phyloP scores from a whole-genome alignment of 441 rosid species.

The Brassica balearica region DNA sequence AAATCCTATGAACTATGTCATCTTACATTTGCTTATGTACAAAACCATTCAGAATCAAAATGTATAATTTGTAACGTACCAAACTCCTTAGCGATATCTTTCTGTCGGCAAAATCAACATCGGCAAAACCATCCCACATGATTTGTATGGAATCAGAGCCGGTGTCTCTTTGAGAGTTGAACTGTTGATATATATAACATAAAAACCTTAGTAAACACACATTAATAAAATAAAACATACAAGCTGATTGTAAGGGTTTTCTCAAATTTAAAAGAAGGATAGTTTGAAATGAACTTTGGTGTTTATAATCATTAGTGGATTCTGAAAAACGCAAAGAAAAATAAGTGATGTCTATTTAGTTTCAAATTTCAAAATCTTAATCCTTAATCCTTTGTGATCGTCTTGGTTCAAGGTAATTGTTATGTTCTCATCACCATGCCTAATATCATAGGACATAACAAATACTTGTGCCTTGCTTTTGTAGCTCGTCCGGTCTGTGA shows the following conservation, averaged over 20 bases:
- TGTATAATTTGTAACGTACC: not conserved
- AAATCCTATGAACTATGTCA: not conserved
- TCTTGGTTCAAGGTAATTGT: not conserved
- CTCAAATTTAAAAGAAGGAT: not conserved
- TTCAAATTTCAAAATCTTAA: not conserved
- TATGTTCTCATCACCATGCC: not conserved
- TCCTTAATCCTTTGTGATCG: not conserved
- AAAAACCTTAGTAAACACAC: not conserved
- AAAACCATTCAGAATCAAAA: not conserved
- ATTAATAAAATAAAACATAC: not conserved
- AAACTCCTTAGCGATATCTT: not conserved
- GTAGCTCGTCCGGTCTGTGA: constrained; percentile 5
- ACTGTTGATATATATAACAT: not conserved
- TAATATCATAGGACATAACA: not conserved
- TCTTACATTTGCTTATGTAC: not conserved
- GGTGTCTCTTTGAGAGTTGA: not conserved
- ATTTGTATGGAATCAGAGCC: not conserved
- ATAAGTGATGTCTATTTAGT: not conserved
- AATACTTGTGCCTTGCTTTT: not conserved
- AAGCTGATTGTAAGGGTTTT: not conserved
- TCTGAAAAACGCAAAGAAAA: not conserved
- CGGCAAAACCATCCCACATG: not conserved
- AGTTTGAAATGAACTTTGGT: not conserved
- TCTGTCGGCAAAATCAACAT: not conserved
- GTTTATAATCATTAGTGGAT: not conserved